Evolutionary conservation across 75 land plant species (phyloP), one percentile per base, ranked within the genome.

Genomic region (Pinus albicaulis): DNA sequence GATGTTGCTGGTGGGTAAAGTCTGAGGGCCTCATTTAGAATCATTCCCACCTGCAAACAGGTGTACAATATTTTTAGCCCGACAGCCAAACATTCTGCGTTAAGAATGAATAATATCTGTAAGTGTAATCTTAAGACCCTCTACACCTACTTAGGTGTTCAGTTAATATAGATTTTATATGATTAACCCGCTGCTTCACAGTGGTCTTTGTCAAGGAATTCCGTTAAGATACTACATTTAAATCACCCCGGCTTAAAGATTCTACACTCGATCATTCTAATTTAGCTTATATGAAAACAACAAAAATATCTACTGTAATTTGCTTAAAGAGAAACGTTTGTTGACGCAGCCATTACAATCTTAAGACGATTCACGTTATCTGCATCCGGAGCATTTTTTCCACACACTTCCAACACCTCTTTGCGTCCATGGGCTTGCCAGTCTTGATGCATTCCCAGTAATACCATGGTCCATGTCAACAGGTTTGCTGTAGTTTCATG

Each of bases 301-400:
- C 10, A 48, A 48, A 1, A 48, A 48, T n/a, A n/a, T 48, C 12
- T 8, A 48, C 53, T 44, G 48, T 44, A 44, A 44, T 44, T 44
- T 44, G 48, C 48, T 44, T 44, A 1, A 1, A 44, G 8, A 44
- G 48, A 44, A 48, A 48, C 12, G 53, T 48, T 48, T 48, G 53
- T 57, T 16, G 24, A 28, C 55, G 70, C 3, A n/a, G 56, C 25
- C 76, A 89, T 83, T 82, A 90, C 94, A 78, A 76, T 86, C 80
- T 92, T 90, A 26, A 92, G 70, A 77, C 64, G 82, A 73, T 28
- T 76, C 66, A 90, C 57, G 15, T 63, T 73, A 25, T 91, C 89
- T 34, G 74, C 78, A 64, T 76, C 76, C 12, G 86, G 84, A 10
- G n/a, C 68, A 6, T 72, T 79, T 36, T 78, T 79, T 7, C 83